Conservation (phyloP, 2,329 filamentous ascomycete genomes). For the Ophiocordyceps camponoti-saundersi region DNA sequence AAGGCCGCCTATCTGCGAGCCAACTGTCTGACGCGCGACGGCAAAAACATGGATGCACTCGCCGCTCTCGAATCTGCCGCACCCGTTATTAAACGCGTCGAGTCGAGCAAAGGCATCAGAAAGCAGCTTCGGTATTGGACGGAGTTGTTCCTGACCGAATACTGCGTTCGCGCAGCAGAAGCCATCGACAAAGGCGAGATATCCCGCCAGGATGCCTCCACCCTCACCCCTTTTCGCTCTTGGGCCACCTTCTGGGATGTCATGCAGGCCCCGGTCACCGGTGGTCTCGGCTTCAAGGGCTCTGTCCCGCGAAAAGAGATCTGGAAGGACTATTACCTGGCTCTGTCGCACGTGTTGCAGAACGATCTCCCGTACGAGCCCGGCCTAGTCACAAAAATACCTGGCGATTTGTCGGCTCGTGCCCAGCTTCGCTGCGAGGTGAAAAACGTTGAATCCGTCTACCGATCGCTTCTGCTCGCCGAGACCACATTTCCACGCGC, state of each 20-base stretch:
- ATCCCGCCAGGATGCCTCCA: conserved; percentile 32
- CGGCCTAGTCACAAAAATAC: conserved; percentile 19
- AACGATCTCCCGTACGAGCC: conserved; percentile 43
- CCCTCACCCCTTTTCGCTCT: conserved; percentile 40
- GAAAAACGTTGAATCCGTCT: conserved; percentile 60
- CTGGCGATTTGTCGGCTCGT: conserved; percentile 35
- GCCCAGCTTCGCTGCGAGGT: conserved; percentile 58
- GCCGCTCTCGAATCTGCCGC: conserved; percentile 49
- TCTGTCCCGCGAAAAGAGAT: conserved; percentile 47
- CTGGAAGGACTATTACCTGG: conserved; percentile 74
- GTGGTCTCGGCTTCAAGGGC: conserved; percentile 41
- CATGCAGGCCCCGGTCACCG: conserved; percentile 26
- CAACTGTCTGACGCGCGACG: conserved; percentile 35
- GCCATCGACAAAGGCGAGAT: conserved; percentile 33
- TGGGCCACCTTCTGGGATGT: conserved; percentile 57
- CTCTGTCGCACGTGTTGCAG: conserved; percentile 61
- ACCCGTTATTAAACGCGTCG: conserved; percentile 40
- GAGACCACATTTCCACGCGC: conserved; percentile 77
- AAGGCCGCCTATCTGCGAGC: conserved; percentile 68
- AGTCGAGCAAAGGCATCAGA: conserved; percentile 31
- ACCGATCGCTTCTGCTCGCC: conserved; percentile 60
- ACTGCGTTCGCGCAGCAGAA: conserved; percentile 52
- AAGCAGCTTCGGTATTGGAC: conserved; percentile 62
- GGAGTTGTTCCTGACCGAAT: conserved; percentile 59
- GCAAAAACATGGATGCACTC: conserved; percentile 40